A percentile compares a stretch with the other conserved stretches of the same genome.
Evolutionary conservation across 805 yeast species (phyloP).

Genomic region (Starmerella stigmatis): DNA sequence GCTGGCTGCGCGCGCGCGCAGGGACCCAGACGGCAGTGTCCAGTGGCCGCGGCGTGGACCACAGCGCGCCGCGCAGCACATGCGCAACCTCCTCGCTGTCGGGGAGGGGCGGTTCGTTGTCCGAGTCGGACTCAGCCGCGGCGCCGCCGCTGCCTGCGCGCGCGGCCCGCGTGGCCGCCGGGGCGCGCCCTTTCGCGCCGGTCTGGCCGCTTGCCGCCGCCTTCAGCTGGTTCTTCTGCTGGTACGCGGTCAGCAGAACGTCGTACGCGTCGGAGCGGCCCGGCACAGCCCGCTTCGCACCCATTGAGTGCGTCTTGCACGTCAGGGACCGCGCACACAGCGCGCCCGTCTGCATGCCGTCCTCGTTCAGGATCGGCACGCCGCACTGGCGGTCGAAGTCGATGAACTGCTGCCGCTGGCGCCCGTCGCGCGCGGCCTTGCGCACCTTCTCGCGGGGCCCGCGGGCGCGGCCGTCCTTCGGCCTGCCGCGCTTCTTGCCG

Average conservation of each 20-base stretch:
- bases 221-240: constrained; percentile 83
- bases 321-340: constrained; percentile 90
- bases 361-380: constrained; percentile 46
- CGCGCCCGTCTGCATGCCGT: constrained; percentile 59
- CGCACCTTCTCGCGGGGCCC: constrained; percentile 9
- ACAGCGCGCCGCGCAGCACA: constrained; percentile 72
- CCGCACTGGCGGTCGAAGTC: constrained; percentile 63
- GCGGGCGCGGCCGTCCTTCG: constrained; percentile 4
- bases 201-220: constrained; percentile 10
- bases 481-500: constrained; percentile 13
- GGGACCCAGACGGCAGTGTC: constrained; percentile 56
- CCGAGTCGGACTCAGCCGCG: constrained; percentile 27
- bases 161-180: background rate
- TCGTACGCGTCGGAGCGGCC: constrained; percentile 93
- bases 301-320: constrained; percentile 96
- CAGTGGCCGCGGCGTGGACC: constrained; percentile 69
- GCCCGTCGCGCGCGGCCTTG: constrained; percentile 30
- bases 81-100: constrained; percentile 87
- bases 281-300: constrained; percentile 87
- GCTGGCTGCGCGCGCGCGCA: constrained; percentile 53
- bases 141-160: no score
- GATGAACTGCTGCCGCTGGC: constrained; percentile 44
- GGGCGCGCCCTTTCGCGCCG: background rate
- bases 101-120: constrained; percentile 39
- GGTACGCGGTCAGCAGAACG: constrained; percentile 76